Conservation (phyloP, 441 rosid species). For the Flueggea neowawraea region DNA sequence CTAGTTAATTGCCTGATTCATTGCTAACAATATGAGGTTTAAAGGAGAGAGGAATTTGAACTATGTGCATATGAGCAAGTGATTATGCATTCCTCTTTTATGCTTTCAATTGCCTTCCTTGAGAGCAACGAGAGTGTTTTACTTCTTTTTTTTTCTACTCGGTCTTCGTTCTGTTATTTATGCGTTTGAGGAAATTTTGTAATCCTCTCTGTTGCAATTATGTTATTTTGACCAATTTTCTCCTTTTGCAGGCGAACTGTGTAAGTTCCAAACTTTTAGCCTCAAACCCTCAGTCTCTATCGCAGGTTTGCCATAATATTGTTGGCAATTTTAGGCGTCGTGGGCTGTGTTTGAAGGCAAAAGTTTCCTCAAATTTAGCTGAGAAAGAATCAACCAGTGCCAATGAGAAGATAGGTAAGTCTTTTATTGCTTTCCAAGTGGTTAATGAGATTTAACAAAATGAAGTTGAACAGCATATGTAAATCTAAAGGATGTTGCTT, state of each 20-base stretch:
- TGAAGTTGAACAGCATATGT: neutral
- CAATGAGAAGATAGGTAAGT: constrained; percentile 48
- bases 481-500: no score
- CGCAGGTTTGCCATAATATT: constrained; percentile 13
- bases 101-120: neutral
- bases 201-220: neutral
- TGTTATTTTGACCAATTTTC: neutral
- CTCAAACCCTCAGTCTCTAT: constrained; percentile 21
- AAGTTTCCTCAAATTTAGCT: constrained; percentile 46
- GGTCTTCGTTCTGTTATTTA: neutral
- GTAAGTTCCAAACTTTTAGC: constrained; percentile 19
- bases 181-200: neutral
- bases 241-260: constrained; percentile 33
- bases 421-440: neutral
- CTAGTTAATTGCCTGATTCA: neutral
- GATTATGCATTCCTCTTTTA: neutral
- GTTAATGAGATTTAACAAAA: neutral
- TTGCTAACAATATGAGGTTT: neutral
- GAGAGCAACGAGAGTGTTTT: no score
- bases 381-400: constrained; percentile 43
- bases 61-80: neutral
- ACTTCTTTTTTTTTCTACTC: no score
- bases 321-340: constrained; percentile 23
- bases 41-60: neutral
- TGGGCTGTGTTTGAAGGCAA: constrained; percentile 31